Conservation (phyloP, 345 rosid genomes). For the Eucalyptus dawsonii region DNA sequence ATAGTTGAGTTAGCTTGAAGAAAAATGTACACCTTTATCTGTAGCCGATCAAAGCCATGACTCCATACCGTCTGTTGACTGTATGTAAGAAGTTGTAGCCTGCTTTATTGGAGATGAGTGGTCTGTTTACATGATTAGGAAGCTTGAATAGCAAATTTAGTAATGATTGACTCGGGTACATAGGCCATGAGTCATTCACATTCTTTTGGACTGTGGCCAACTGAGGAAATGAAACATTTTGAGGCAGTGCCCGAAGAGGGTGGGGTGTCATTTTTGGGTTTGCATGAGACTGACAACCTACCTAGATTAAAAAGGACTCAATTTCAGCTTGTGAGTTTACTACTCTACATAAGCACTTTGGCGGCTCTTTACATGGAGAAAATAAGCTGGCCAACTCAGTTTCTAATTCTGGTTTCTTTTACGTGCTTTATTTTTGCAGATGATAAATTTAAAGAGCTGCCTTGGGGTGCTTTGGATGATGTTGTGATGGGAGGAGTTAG, state of each 20-base stretch:
- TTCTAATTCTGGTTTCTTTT: neutral
- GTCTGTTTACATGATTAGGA: neutral
- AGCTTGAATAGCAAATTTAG: neutral
- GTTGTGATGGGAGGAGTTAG: constrained; percentile 99
- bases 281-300: neutral
- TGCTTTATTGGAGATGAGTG: neutral
- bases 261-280: neutral
- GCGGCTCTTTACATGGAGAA: neutral
- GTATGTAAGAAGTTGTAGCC: neutral
- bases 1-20: neutral
- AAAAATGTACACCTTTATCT: neutral
- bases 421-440: constrained; percentile 16
- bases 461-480: constrained; percentile 97
- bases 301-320: neutral
- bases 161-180: neutral
- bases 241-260: neutral
- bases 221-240: neutral
- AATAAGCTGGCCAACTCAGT: neutral
- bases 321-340: neutral
- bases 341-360: neutral
- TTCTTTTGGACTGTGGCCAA: neutral
- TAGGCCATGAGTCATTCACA: neutral
- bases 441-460: constrained; percentile 52
- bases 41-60: neutral
- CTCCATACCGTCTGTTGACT: neutral